Base-by-base conservation (phyloP, 192 early-diverging fungal genomes). In the Diversispora eburnea region DNA sequence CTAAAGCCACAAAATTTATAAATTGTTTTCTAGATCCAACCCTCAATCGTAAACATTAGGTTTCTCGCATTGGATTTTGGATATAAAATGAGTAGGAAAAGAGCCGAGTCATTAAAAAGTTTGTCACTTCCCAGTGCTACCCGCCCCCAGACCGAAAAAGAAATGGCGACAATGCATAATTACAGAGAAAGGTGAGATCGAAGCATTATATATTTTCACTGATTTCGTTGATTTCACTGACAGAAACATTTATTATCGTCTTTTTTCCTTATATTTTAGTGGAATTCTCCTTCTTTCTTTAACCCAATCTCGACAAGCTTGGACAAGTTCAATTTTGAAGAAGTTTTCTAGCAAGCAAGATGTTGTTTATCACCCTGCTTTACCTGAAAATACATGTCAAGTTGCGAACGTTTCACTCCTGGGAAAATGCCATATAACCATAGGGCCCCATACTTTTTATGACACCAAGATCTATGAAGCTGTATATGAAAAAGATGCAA, bases 301-400 rank as follows among this genome's bases (percentile, higher is more conserved):
- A n/a, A 62, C 76, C 20, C 77, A 82, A 42, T 84, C 83, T 25
- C 77, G 83, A 41, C 64, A 80, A 42, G 74, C 77, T 43, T 82
- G 78, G 76, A 61, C 72, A 19, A 74, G 42, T 3, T 76, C 72
- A 12, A 51, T 73, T 12, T 80, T 84, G 67, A 60, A 46, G 20
- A 84, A 78, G 70, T 84, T 64, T 54, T 73, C 72, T 15, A 12
- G 19, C 8, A 63, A 64, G 25, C 45, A 73, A 22, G 49, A 73
- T 52, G 60, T 73, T 43, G n/a, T 57, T 48, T 73, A 47, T 73
- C 65, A 62, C 33, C 72, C 72, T 13, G 20, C 55, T 3, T 55
- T 73, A 64, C 72, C 72, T 15, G 72, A 73, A 41, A 43, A 73
- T 64, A 64, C 72, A 19, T 49, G 54, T 51, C 61, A 60, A 22